Evolutionary conservation across 306 rosid genomes (phyloP).

Genomic region (Citrullus mucosospermus): DNA sequence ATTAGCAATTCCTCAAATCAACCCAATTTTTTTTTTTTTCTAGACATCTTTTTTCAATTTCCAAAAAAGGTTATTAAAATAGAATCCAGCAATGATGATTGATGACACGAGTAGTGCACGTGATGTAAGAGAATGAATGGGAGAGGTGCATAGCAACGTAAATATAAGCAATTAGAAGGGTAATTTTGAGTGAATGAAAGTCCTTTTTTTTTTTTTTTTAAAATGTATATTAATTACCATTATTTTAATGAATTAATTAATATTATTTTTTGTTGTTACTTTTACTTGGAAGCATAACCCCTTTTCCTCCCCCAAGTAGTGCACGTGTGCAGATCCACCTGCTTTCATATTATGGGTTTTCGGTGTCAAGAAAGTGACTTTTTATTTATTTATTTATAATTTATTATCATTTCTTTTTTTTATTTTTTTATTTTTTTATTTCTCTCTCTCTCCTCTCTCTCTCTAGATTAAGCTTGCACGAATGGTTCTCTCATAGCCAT

Average conservation of each 20-base stretch:
- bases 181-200: not conserved
- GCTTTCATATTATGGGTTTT: conserved; percentile 33
- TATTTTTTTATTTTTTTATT: not conserved
- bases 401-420: not conserved
- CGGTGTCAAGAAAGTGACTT: conserved; percentile 33
- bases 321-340: conserved; percentile 56
- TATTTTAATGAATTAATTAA: not conserved
- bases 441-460: not conserved
- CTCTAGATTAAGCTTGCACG: conserved; percentile 43
- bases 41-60: no score
- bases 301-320: conserved; percentile 18
- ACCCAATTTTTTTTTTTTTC: no score
- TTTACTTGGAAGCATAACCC: not conserved
- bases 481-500: conserved; percentile 31
- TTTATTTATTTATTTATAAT: not conserved
- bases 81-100: not conserved
- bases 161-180: not conserved
- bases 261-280: not conserved
- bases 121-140: not conserved
- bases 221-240: not conserved
- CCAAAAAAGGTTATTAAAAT: not conserved
- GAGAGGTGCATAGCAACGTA: not conserved
- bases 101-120: not conserved
- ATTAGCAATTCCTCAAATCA: no score
- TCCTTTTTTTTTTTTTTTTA: not conserved